Conservation (phyloP, 805 yeast genomes). For the Clavispora vitiphila region DNA sequence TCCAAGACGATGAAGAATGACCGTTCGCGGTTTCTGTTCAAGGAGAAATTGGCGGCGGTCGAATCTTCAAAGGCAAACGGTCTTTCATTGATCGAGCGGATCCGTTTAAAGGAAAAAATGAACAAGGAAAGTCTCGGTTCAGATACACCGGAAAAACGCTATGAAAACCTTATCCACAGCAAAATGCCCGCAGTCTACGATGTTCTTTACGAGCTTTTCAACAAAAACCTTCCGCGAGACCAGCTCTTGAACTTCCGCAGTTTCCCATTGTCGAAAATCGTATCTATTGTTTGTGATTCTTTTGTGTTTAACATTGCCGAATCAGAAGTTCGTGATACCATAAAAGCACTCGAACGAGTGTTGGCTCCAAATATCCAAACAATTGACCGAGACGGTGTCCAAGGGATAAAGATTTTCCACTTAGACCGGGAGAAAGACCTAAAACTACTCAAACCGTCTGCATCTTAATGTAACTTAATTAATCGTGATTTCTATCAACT, state of each 20-base stretch:
- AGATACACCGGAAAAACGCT: conserved; percentile 19
- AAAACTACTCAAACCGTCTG: conserved; percentile 7
- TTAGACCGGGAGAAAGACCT: conserved; percentile 28
- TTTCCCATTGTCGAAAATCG: conserved; percentile 22
- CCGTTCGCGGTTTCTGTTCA: conserved; percentile 31
- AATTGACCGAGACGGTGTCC: conserved; percentile 18
- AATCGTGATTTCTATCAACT: not conserved
- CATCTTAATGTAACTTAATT: not conserved
- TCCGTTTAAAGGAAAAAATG: conserved; percentile 30
- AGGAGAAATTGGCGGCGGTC: conserved; percentile 14
- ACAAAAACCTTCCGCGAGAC: not conserved
- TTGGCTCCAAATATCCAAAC: conserved; percentile 18
- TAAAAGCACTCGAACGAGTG: conserved; percentile 18
- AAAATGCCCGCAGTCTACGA: conserved; percentile 30
- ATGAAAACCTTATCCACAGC: conserved; percentile 20
- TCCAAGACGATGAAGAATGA: conserved; percentile 25
- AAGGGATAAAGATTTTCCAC: conserved; percentile 22
- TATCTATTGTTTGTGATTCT: conserved; percentile 30
- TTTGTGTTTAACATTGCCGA: conserved; percentile 24
- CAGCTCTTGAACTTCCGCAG: conserved; percentile 7
- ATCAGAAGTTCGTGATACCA: conserved; percentile 26
- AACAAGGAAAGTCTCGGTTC: conserved; percentile 4
- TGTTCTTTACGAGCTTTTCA: conserved; percentile 26
- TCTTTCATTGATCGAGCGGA: conserved; percentile 34
- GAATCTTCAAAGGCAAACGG: conserved; percentile 16